Evolutionary conservation across 495 filamentous ascomycete species (phyloP), one percentile per base, ranked within the genome.

Genomic region (Trichoderma erinaceum): DNA sequence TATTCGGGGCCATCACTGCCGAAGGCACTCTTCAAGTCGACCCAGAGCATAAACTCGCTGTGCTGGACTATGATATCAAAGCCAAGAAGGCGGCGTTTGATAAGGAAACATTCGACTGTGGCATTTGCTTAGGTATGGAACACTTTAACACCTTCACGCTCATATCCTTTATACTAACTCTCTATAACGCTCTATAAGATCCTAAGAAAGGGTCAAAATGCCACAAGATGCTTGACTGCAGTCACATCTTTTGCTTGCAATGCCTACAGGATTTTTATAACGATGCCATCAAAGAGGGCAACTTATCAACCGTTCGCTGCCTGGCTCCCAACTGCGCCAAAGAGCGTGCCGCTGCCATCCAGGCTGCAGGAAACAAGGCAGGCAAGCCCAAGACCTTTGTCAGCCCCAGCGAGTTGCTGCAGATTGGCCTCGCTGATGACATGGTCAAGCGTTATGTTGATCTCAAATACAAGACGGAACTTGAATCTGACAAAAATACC

Each of bases 181-280:
- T 12, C 7, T 52, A n/a, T 25, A 29, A 29, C 43, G 43, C 29
- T 41, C 4, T 8, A 23, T 38, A 76, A 78, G 93, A 97, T 75
- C 92, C 93, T 0, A 97, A 97, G 75, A 97, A 97, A 76, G 95
- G 95, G 4, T 71, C 79, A 0, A 85, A 81, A 29, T 98, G 95
- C 76, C 89, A 97, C 77, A 84, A 84, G 5, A 83, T 97, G 74
- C 74, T 88, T 23, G 85, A 86, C 41, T 99, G 95, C 75, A 87
- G 85, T 0, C 95, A 99, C 73, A 92, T 99, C 38, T 99, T 98
- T 72, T 99, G 95, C 75, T 78, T 89, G 44, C 70, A 82, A 4
- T 99, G 95, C 71, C 78, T 99, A 23, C 89, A 91, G 70, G 91
- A 93, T 71, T 97, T 92, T 70, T 99, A 95, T 80, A 92, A 89